A percentile compares a stretch with the other conserved stretches of the same genome.
These are phyloP conservation scores for Yamadazyma insecticola DNA, from an alignment of 805 yeast species.

Conservation along the genomic window DNA sequence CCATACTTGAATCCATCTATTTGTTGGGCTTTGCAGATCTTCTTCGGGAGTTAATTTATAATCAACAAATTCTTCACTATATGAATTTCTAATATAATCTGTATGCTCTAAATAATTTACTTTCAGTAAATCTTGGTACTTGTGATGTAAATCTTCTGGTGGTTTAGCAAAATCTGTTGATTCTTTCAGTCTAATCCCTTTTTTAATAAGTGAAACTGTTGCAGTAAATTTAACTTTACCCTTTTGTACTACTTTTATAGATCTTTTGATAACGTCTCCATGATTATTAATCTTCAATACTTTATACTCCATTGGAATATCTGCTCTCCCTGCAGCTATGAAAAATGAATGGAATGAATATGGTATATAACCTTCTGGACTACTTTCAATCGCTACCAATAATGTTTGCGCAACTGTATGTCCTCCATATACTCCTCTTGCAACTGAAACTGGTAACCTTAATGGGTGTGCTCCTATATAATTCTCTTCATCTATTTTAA, in stretches of 20 bases:
- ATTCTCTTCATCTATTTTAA: constrained; percentile 17
- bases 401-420: constrained; percentile 63
- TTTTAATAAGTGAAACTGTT: constrained; percentile 38
- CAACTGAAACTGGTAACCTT: constrained; percentile 36
- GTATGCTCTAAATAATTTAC: constrained; percentile 29
- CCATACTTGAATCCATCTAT: constrained; percentile 39
- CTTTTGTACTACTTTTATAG: constrained; percentile 52
- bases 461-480: constrained; percentile 33
- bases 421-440: constrained; percentile 71
- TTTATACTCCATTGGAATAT: constrained; percentile 44
- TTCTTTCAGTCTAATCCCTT: constrained; percentile 4
- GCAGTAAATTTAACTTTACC: constrained; percentile 49
- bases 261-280: constrained; percentile 46
- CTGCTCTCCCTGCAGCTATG: constrained; percentile 48
- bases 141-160: constrained; percentile 16
- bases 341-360: constrained; percentile 62
- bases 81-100: constrained; percentile 34
- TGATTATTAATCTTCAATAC: constrained; percentile 53
- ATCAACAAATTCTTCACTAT: constrained; percentile 31
- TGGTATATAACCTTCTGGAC: constrained; percentile 39
- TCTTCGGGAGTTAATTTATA: constrained; percentile 33
- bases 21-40: constrained; percentile 21
- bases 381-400: constrained; percentile 52
- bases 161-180: constrained; percentile 10
- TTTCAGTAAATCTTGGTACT: constrained; percentile 22